These are phyloP conservation scores for Verticillium dahliae DNA, from an alignment of 2,329 filamentous ascomycete species.

Conservation along the genomic window DNA sequence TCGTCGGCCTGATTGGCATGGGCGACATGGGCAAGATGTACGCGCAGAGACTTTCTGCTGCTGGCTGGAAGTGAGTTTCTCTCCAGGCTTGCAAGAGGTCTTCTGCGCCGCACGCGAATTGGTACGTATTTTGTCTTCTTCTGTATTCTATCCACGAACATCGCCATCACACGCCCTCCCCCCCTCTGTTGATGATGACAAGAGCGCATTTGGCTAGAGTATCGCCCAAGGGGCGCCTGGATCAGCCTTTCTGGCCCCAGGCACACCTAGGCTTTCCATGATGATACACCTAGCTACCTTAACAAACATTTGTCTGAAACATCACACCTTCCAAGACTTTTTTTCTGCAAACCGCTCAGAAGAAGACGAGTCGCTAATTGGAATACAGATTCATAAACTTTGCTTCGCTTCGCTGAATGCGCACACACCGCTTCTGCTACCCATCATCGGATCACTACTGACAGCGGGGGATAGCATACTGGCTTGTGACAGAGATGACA, in stretches of 20 bases:
- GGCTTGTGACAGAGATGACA: constrained; percentile 89
- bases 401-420: constrained; percentile 19
- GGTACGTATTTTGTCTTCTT: constrained; percentile 26
- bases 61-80: constrained; percentile 80
- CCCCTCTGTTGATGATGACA: constrained; percentile 73
- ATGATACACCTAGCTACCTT: constrained; percentile 99
- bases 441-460: constrained; percentile 1
- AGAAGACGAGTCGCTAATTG: constrained; percentile 6
- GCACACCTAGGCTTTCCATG: constrained; percentile 69
- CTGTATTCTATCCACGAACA: neutral
- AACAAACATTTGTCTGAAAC: constrained; percentile 72
- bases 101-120: constrained; percentile 12
- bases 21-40: constrained; percentile 99
- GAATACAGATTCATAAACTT: constrained; percentile 17
- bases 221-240: constrained; percentile 60
- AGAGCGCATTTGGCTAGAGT: constrained; percentile 99
- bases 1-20: constrained; percentile 95
- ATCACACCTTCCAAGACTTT: constrained; percentile 11
- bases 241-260: constrained; percentile 69
- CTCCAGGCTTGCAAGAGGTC: constrained; percentile 5
- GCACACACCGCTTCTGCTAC: neutral
- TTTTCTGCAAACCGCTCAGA: neutral
- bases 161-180: constrained; percentile 2
- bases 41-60: constrained; percentile 76
- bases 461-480: constrained; percentile 59